phyloP scores from a whole-genome alignment of 345 rosid species.

The Hirschfeldia incana region DNA sequence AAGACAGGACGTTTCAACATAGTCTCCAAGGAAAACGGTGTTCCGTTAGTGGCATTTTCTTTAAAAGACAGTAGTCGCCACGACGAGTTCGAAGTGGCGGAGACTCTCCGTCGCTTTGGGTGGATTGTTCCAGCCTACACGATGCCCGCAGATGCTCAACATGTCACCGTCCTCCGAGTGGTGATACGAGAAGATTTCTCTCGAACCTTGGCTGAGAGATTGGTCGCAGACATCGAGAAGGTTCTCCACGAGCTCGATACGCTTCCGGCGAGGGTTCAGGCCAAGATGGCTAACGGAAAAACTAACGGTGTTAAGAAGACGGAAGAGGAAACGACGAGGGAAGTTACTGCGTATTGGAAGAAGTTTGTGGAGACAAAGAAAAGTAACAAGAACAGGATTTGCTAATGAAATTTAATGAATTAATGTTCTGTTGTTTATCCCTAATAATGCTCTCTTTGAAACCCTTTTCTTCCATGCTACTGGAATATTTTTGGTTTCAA shows the following conservation, averaged over 20 bases:
- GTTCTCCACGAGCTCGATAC: conserved; percentile 76
- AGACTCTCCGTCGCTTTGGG: conserved; percentile 50
- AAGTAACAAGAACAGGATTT: conserved; percentile 56
- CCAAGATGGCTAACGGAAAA: conserved; percentile 40
- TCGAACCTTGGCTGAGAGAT: conserved; percentile 59
- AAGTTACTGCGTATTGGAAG: conserved; percentile 69
- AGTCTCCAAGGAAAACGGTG: conserved; percentile 66
- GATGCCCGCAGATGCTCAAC: conserved; percentile 84
- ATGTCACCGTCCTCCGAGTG: conserved; percentile 70
- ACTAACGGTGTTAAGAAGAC: conserved; percentile 54
- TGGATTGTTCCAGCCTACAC: conserved; percentile 92
- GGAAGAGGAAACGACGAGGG: conserved; percentile 64
- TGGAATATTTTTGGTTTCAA: not conserved
- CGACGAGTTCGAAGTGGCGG: conserved; percentile 54
- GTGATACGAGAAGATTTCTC: conserved; percentile 84
- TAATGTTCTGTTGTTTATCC: not conserved
- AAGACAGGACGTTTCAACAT: conserved; percentile 63
- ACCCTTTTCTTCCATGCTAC: not conserved
- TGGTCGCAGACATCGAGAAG: conserved; percentile 62
- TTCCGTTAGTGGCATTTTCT: conserved; percentile 78
- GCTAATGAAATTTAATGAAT: conserved; percentile 34
- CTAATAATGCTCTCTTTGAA: not conserved
- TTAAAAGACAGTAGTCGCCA: conserved; percentile 59
- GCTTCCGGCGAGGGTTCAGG: conserved; percentile 52
- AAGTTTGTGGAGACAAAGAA: conserved; percentile 60